Conservation (phyloP, 768 basidiomycete genomes). For the Trametes maxima region DNA sequence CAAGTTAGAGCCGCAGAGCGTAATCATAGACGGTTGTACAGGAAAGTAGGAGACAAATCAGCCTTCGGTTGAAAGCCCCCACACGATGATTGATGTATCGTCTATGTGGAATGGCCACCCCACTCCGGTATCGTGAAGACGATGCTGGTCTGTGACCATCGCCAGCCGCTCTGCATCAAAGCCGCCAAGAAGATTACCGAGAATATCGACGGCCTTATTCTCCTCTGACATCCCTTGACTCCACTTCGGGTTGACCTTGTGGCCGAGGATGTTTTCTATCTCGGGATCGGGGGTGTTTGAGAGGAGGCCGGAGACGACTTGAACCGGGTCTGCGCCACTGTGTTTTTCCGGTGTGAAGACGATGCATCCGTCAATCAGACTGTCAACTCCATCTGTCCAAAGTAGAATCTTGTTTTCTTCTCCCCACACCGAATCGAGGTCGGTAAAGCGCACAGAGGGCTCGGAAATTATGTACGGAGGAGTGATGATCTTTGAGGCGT, state of each 20-base stretch:
- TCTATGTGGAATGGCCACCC: constrained; percentile 4
- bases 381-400: constrained; percentile 6
- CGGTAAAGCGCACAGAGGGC: constrained; percentile 1
- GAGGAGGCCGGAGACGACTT: background rate
- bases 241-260: background rate
- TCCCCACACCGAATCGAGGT: background rate
- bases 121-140: background rate
- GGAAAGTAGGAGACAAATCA: no score
- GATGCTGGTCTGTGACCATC: background rate
- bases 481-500: background rate
- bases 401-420: background rate
- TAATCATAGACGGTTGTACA: no score
- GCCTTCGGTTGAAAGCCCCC: background rate
- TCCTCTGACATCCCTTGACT: background rate
- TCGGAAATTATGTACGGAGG: constrained; percentile 5
- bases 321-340: background rate
- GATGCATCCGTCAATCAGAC: background rate
- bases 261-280: background rate
- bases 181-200: constrained; percentile 2
- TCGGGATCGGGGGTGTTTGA: background rate
- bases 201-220: constrained; percentile 1
- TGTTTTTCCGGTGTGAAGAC: background rate
- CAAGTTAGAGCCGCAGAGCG: no score
- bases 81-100: constrained; percentile 7
- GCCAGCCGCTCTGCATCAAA: background rate